Conservation (phyloP, 495 filamentous ascomycete species). For the Podospora australis region DNA sequence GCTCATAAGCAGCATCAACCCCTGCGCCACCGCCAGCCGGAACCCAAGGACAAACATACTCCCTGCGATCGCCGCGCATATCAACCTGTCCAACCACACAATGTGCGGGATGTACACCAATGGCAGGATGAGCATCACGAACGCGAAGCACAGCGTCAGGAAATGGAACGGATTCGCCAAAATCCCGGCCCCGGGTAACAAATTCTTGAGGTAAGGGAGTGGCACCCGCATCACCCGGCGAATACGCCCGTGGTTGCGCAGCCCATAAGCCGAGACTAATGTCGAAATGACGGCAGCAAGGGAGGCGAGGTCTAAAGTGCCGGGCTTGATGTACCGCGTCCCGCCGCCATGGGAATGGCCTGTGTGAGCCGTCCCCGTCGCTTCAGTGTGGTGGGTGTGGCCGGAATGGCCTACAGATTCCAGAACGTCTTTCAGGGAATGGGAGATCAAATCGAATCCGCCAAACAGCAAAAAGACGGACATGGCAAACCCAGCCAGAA, state of each 20-base stretch:
- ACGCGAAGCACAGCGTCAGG: slow-evolving; percentile 78
- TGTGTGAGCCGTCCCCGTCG: slow-evolving; percentile 2
- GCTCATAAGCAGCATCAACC: slow-evolving; percentile 91
- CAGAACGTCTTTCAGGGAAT: slow-evolving; percentile 84
- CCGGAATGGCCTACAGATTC: slow-evolving; percentile 47
- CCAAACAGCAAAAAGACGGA: slow-evolving; percentile 92
- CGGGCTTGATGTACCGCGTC: slow-evolving; percentile 49
- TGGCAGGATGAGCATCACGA: slow-evolving; percentile 75
- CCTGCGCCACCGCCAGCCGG: slow-evolving; percentile 75
- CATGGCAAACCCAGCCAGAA: slow-evolving; percentile 95
- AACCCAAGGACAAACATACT: slow-evolving; percentile 82
- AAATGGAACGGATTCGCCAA: slow-evolving; percentile 91
- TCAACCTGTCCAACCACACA: slow-evolving; percentile 70
- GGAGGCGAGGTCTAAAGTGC: slow-evolving; percentile 73
- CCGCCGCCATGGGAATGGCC: not conserved
- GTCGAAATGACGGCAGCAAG: slow-evolving; percentile 84
- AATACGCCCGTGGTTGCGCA: slow-evolving; percentile 92
- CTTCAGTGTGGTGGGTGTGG: slow-evolving; percentile 51
- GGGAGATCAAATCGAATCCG: slow-evolving; percentile 89
- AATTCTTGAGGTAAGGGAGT: slow-evolving; percentile 58
- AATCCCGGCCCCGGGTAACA: slow-evolving; percentile 51
- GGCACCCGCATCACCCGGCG: slow-evolving; percentile 72
- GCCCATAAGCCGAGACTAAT: slow-evolving; percentile 73
- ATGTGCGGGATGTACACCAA: slow-evolving; percentile 69
- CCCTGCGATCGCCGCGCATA: slow-evolving; percentile 71